These are phyloP conservation scores for Aspergillus vadensis DNA, from an alignment of 2,329 filamentous ascomycete genomes.

Conservation along the genomic window DNA sequence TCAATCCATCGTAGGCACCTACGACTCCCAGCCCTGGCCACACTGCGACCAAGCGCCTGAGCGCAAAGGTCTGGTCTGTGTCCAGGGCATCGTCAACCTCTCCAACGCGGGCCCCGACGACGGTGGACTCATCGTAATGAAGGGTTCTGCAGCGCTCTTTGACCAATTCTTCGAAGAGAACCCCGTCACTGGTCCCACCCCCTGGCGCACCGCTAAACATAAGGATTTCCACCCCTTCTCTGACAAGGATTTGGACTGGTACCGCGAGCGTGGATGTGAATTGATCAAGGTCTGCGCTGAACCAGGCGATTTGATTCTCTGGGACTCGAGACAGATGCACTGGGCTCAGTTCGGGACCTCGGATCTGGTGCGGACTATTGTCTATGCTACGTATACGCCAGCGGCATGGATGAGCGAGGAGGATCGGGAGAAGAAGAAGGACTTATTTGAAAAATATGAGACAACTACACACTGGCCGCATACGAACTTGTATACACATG, in stretches of 20 bases:
- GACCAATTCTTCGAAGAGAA: conserved; percentile 4
- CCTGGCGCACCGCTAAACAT: conserved; percentile 6
- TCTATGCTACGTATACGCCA: conserved; percentile 4
- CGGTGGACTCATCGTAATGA: conserved; percentile 1
- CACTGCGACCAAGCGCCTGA: conserved; percentile 7
- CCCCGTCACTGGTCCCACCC: conserved; percentile 4
- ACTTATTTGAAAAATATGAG: background rate
- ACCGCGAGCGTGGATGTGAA: conserved; percentile 2
- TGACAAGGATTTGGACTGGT: background rate
- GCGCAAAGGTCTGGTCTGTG: background rate
- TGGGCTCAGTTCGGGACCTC: conserved; percentile 4
- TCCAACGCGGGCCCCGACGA: background rate
- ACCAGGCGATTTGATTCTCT: conserved; percentile 2
- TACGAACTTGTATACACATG: conserved; percentile 3
- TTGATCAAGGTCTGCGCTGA: conserved; percentile 6
- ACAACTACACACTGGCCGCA: conserved; percentile 7
- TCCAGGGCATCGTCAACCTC: conserved; percentile 3
- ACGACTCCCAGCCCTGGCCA: conserved; percentile 5
- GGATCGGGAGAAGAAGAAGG: conserved; percentile 1
- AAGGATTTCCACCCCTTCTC: conserved; percentile 8
- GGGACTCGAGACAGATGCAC: conserved; percentile 10
- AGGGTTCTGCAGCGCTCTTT: background rate
- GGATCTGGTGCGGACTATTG: conserved; percentile 5
- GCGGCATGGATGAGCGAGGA: conserved; percentile 3
- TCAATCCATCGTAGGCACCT: conserved; percentile 4